Conservation (phyloP, 352 stramenopile species). For the Phytophthora kernoviae region DNA sequence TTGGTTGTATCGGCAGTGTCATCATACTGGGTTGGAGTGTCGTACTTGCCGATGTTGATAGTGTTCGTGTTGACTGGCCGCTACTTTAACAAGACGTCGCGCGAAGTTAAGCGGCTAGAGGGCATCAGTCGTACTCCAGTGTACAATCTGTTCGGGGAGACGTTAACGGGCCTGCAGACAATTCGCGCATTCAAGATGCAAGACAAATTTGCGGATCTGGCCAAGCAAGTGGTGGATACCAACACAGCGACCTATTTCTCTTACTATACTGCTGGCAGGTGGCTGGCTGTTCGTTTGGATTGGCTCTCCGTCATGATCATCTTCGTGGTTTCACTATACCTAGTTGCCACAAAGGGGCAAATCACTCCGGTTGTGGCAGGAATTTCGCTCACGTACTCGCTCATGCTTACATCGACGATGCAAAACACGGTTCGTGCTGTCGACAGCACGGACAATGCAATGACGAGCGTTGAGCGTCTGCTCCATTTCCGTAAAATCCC, state of each 20-base stretch:
- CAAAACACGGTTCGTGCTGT: constrained; percentile 20
- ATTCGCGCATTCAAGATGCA: constrained; percentile 81
- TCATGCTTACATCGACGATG: constrained; percentile 57
- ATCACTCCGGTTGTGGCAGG: constrained; percentile 33
- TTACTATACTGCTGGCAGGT: constrained; percentile 75
- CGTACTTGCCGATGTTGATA: constrained; percentile 62
- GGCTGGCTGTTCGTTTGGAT: constrained; percentile 94
- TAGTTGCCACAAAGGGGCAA: constrained; percentile 53
- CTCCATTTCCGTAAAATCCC: constrained; percentile 40
- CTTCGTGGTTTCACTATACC: constrained; percentile 64
- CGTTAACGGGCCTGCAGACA: constrained; percentile 87
- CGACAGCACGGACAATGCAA: constrained; percentile 38
- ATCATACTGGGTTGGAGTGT: constrained; percentile 46
- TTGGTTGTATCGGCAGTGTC: constrained; percentile 30
- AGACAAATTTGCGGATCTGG: constrained; percentile 34
- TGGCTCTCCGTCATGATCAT: constrained; percentile 86
- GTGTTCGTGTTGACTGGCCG: constrained; percentile 64
- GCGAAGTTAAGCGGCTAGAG: constrained; percentile 94
- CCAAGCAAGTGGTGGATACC: constrained; percentile 44
- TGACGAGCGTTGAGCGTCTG: constrained; percentile 48
- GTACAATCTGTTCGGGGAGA: constrained; percentile 92
- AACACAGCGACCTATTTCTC: constrained; percentile 57
- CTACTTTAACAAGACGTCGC: constrained; percentile 86
- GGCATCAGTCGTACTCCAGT: constrained; percentile 88
- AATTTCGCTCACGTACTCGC: constrained; percentile 44